A percentile compares a stretch with the other conserved stretches of the same genome.
Evolutionary conservation across 2,329 filamentous ascomycete species (phyloP).

Genomic region (Tolypocladium pustulatum): DNA sequence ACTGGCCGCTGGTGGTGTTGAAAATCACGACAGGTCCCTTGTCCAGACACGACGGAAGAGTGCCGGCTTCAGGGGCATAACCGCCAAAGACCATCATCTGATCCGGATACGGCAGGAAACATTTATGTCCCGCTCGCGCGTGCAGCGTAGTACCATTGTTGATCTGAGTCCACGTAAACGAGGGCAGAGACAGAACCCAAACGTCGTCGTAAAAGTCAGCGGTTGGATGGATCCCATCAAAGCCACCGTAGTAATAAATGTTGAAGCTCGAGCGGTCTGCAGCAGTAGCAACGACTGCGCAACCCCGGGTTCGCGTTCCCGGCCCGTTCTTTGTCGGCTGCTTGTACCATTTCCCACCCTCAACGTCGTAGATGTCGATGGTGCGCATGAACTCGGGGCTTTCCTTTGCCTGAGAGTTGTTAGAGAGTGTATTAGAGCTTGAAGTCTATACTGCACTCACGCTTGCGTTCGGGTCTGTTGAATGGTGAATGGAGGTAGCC

Average conservation of each 20-base stretch:
- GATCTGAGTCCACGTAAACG: slow-evolving; percentile 65
- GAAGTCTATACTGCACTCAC: slow-evolving; percentile 13
- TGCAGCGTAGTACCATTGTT: slow-evolving; percentile 34
- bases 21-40: slow-evolving; percentile 53
- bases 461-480: slow-evolving; percentile 18
- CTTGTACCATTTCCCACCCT: slow-evolving; percentile 53
- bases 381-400: slow-evolving; percentile 62
- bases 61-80: slow-evolving; percentile 28
- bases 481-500: slow-evolving; percentile 12
- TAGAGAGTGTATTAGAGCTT: background rate
- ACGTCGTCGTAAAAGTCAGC: slow-evolving; percentile 51
- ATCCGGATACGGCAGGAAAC: slow-evolving; percentile 64
- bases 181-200: slow-evolving; percentile 71
- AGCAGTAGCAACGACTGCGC: slow-evolving; percentile 63
- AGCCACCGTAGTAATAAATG: slow-evolving; percentile 78
- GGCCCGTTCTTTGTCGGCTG: slow-evolving; percentile 54
- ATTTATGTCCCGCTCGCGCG: slow-evolving; percentile 63
- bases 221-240: slow-evolving; percentile 36
- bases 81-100: slow-evolving; percentile 76
- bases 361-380: slow-evolving; percentile 71
- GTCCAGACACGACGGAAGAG: slow-evolving; percentile 31
- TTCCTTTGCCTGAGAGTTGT: slow-evolving; percentile 36
- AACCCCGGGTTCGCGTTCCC: slow-evolving; percentile 53
- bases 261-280: slow-evolving; percentile 66
- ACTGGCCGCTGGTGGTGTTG: slow-evolving; percentile 59